These are phyloP conservation scores for Hawksworthiomyces lignivorus DNA, from an alignment of 2,329 filamentous ascomycete species.

Conservation along the genomic window DNA sequence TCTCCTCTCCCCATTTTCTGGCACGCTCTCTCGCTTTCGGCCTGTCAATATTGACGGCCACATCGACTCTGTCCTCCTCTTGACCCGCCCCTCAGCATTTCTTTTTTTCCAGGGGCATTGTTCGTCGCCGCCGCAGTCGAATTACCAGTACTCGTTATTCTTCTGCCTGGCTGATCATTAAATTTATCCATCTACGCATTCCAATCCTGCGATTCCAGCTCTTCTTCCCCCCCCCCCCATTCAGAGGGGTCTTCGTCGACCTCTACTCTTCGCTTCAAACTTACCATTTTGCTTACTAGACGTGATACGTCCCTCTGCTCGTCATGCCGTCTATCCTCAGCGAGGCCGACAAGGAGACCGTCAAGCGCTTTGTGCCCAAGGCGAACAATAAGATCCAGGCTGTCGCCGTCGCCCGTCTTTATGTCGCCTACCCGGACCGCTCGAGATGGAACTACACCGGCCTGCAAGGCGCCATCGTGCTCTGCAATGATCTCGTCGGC, in stretches of 20 bases:
- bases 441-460: conserved; percentile 91
- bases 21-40: no score
- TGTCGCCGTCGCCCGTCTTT: conserved; percentile 86
- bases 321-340: conserved; percentile 62
- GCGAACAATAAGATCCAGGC: conserved; percentile 95
- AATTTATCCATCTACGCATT: no score
- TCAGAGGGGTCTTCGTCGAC: no score
- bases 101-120: not conserved
- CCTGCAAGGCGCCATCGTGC: conserved; percentile 81
- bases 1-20: no score
- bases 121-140: not conserved
- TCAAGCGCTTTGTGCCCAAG: conserved; percentile 91
- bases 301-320: no score
- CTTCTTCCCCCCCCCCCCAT: no score
- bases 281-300: no score
- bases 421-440: conserved; percentile 81
- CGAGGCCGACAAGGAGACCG: conserved; percentile 92
- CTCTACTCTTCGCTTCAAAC: no score
- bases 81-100: not conserved
- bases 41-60: no score
- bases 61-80: not conserved
- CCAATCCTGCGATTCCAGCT: no score
- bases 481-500: conserved; percentile 89
- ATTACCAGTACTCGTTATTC: conserved; percentile 2
- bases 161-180: conserved; percentile 7